Evolutionary conservation across 2,329 filamentous ascomycete species (phyloP), one percentile per base, ranked within the genome.

Genomic region (Onygenales sp.): DNA sequence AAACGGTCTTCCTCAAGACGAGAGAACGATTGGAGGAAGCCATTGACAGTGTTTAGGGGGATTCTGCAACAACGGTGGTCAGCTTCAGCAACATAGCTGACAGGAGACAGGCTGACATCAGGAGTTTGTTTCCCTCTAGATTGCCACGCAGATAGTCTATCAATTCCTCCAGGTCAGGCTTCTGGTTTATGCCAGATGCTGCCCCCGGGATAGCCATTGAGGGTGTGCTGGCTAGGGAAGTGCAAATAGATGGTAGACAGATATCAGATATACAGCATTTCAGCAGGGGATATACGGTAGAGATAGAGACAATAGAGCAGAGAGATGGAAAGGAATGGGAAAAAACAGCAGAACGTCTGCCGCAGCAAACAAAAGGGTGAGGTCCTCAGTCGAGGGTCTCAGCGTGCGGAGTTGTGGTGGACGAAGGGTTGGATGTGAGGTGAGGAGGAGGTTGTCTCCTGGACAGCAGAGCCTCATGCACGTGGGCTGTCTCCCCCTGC

Each of bases 91-190:
- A 14, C 4, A 9, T 14, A 39, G 27, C 27, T 11, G 21, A 31
- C 13, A 45, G 32, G 27, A 11, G 7, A 43, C 36, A 39, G 6
- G 54, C 54, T 50, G 14, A 58, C 56, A 54, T 52, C 33, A 58
- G 39, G 21, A 54, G 40, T 32, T 49, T 45, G 40, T 40, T 47
- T 8, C 46, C 47, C n/a, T 17, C 43, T 21, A 51, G 34, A 6
- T 31, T 36, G 13, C 40, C 11, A 2, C 14, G 53, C 42, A 57
- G 53, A 37, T 54, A 48, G 8, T 37, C 17, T 33, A 50, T 49
- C n/a, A 58, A 48, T 9, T 37, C 34, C 4, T 45, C 45, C 2
- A 53, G 17, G 32, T 34, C 39, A 21, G 6, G 40, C 31, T 14
- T 32, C 36, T 36, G 17, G n/a, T 6, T 31, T 2, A 21, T 9